phyloP scores from a whole-genome alignment of 805 yeast genomes.

The Candida patagonica region DNA sequence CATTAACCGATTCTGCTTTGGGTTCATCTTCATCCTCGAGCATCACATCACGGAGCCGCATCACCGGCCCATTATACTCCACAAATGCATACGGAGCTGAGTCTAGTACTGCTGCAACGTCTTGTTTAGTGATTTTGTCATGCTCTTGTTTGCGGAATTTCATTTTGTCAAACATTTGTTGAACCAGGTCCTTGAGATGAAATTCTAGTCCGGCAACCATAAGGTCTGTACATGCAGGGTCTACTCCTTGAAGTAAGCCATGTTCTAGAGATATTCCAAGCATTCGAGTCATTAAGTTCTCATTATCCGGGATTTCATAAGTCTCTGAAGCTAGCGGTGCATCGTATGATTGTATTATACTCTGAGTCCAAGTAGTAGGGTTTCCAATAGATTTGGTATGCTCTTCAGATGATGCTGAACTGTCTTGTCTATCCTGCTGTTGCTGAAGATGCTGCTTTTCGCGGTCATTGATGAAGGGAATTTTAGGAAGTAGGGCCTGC shows the following conservation, averaged over 20 bases:
- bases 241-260: constrained; percentile 77
- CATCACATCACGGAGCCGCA: constrained; percentile 26
- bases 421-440: not conserved
- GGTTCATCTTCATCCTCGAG: constrained; percentile 24
- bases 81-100: constrained; percentile 28
- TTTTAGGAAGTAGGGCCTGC: constrained; percentile 62
- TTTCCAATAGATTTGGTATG: constrained; percentile 12
- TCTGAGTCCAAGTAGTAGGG: constrained; percentile 75
- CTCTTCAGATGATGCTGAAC: not conserved
- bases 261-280: constrained; percentile 80
- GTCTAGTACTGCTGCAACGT: constrained; percentile 26
- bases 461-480: constrained; percentile 52
- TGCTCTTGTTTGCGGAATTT: constrained; percentile 44
- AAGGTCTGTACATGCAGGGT: constrained; percentile 68
- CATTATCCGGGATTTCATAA: constrained; percentile 75
- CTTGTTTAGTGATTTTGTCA: constrained; percentile 26
- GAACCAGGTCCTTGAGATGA: constrained; percentile 66
- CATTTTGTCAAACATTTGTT: constrained; percentile 63
- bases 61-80: constrained; percentile 28
- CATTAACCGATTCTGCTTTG: not conserved
- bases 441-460: constrained; percentile 20
- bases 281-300: constrained; percentile 56
- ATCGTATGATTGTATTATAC: constrained; percentile 75
- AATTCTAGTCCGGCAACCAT: constrained; percentile 72
- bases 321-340: constrained; percentile 71